phyloP scores from a whole-genome alignment of 2,329 filamentous ascomycete genomes.

The Acrocalymma vagum region DNA sequence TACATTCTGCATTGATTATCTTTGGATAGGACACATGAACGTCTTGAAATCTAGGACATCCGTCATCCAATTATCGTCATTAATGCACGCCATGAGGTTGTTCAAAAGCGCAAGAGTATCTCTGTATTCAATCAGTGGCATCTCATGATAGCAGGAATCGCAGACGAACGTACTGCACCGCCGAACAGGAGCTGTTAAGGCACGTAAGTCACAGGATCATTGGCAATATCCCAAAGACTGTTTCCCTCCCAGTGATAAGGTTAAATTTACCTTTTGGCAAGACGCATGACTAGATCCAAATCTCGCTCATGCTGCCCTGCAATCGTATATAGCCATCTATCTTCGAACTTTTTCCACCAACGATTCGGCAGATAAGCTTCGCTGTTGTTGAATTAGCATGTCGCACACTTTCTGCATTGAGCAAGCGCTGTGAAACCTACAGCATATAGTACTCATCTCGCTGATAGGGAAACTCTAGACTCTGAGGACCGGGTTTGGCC shows the following conservation, averaged over 20 bases:
- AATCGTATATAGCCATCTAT: conserved; percentile 60
- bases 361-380: conserved; percentile 66
- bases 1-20: no score
- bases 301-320: conserved; percentile 50
- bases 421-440: conserved; percentile 21
- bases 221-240: background rate
- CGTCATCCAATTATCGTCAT: conserved; percentile 26
- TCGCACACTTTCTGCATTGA: background rate
- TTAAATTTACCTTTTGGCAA: conserved; percentile 17
- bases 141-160: background rate
- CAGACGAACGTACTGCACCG: no score
- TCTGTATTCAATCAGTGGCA: conserved; percentile 18
- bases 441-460: conserved; percentile 68
- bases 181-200: background rate
- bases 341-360: conserved; percentile 58
- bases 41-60: conserved; percentile 24
- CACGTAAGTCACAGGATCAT: background rate
- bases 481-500: conserved; percentile 59
- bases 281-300: conserved; percentile 38
- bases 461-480: conserved; percentile 62
- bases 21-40: no score
- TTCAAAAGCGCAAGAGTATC: conserved; percentile 24
- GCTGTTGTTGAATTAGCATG: conserved; percentile 21
- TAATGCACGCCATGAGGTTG: conserved; percentile 24
- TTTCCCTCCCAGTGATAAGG: background rate